A percentile compares a stretch with the other conserved stretches of the same genome.
These are phyloP conservation scores for Silene latifolia DNA, from an alignment of 148 eudicot species.

Conservation along the genomic window DNA sequence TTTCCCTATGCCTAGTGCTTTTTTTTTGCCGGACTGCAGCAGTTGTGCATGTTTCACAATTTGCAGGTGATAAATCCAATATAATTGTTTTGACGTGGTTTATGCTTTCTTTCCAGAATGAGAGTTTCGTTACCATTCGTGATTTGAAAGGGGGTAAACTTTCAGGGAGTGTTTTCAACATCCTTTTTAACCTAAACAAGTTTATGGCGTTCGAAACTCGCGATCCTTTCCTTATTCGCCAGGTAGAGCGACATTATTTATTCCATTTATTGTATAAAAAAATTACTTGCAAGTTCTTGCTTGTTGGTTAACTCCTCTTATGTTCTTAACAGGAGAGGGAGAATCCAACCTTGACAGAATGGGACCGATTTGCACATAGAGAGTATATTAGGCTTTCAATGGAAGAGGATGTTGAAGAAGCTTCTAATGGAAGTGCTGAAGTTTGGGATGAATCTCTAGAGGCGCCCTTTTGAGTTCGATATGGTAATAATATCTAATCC, in stretches of 20 bases:
- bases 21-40: not conserved
- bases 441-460: conserved; percentile 98
- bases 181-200: conserved; percentile 91
- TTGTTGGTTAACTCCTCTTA: not conserved
- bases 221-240: conserved; percentile 95
- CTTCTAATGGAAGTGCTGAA: conserved; percentile 97
- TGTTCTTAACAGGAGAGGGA: conserved; percentile 75
- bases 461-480: conserved; percentile 72
- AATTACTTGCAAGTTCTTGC: conserved; percentile 27
- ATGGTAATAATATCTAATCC: conserved; percentile 12
- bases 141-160: conserved; percentile 84
- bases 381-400: conserved; percentile 96
- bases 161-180: conserved; percentile 83
- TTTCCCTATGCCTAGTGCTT: not conserved
- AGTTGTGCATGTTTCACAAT: not conserved
- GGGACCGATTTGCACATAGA: conserved; percentile 98
- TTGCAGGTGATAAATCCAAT: not conserved
- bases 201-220: conserved; percentile 98
- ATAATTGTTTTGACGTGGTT: not conserved
- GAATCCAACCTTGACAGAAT: conserved; percentile 89
- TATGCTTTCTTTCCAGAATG: conserved; percentile 51
- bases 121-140: conserved; percentile 63
- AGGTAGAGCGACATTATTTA: conserved; percentile 43
- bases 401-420: conserved; percentile 99
- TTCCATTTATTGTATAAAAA: conserved; percentile 28